phyloP scores from a whole-genome alignment of 495 filamentous ascomycete species.

The Physcia stellaris region DNA sequence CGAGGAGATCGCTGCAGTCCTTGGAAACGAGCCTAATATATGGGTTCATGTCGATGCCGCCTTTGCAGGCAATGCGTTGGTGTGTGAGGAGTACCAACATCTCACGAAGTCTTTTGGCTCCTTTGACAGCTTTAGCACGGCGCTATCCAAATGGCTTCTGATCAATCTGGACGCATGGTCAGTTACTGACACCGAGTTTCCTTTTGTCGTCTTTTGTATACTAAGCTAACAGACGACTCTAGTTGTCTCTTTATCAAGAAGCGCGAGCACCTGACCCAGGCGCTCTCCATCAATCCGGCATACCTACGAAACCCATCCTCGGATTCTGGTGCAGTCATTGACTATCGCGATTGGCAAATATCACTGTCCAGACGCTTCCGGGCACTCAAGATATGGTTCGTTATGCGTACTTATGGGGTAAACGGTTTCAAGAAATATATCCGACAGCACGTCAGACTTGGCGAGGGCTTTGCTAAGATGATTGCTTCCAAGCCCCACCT shows the following conservation, averaged over 20 bases:
- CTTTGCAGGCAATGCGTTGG: slow-evolving; percentile 73
- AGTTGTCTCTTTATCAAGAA: slow-evolving; percentile 66
- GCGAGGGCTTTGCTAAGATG: slow-evolving; percentile 50
- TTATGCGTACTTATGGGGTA: slow-evolving; percentile 72
- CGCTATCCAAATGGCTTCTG: slow-evolving; percentile 95
- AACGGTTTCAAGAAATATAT: slow-evolving; percentile 63
- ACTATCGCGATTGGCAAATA: slow-evolving; percentile 96
- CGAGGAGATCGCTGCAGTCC: slow-evolving; percentile 48
- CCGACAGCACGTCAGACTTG: slow-evolving; percentile 46
- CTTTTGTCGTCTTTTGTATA: slow-evolving; percentile 5
- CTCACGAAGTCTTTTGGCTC: slow-evolving; percentile 43
- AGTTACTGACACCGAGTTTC: background rate
- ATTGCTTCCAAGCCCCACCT: slow-evolving; percentile 49
- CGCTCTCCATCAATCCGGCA: slow-evolving; percentile 66
- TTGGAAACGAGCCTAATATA: slow-evolving; percentile 47
- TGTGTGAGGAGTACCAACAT: slow-evolving; percentile 70
- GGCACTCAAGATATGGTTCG: slow-evolving; percentile 90
- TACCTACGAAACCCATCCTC: slow-evolving; percentile 72
- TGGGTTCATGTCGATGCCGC: slow-evolving; percentile 96
- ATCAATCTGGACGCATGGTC: slow-evolving; percentile 80
- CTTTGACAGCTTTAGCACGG: slow-evolving; percentile 81
- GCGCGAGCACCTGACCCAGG: slow-evolving; percentile 56
- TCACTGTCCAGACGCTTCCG: slow-evolving; percentile 81
- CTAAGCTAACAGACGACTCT: background rate
- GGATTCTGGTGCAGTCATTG: slow-evolving; percentile 70